phyloP scores from a whole-genome alignment of 129 eudicot genomes.

The Daucus carota region DNA sequence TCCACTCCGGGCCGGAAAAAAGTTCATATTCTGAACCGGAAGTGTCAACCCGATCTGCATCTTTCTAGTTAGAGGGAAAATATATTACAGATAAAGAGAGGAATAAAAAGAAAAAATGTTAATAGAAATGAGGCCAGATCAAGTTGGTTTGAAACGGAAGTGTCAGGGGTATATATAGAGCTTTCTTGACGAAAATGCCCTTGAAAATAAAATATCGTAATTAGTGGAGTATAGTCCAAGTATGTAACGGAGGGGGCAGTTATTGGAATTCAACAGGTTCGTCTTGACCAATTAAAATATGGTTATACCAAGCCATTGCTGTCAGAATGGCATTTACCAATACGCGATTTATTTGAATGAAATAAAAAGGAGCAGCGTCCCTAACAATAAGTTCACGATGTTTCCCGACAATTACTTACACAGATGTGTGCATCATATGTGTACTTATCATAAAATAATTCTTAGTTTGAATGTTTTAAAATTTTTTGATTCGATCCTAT shows the following conservation, averaged over 20 bases:
- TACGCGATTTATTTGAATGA: conserved; percentile 8
- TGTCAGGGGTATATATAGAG: conserved; percentile 28
- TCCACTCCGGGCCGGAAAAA: conserved; percentile 27
- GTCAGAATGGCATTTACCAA: neutral
- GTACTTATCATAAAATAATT: neutral
- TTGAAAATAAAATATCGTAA: neutral
- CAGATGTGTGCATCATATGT: neutral
- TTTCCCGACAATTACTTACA: neutral
- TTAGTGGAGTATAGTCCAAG: neutral
- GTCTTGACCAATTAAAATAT: neutral
- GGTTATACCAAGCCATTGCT: neutral
- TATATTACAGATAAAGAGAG: conserved; percentile 3
- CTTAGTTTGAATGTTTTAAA: neutral
- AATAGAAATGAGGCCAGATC: neutral
- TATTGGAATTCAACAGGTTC: neutral
- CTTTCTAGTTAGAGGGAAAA: neutral
- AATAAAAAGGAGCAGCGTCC: neutral
- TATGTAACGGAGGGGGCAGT: neutral
- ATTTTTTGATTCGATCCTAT: neutral
- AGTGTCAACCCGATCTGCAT: conserved; percentile 40
- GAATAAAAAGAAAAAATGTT: neutral
- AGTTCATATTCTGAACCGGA: conserved; percentile 40
- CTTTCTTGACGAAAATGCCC: neutral
- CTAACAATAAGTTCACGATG: neutral
- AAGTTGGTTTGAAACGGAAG: conserved; percentile 14